Base-by-base conservation (phyloP, 176 grass and related monocot genomes). In the Zizania latifolia region DNA sequence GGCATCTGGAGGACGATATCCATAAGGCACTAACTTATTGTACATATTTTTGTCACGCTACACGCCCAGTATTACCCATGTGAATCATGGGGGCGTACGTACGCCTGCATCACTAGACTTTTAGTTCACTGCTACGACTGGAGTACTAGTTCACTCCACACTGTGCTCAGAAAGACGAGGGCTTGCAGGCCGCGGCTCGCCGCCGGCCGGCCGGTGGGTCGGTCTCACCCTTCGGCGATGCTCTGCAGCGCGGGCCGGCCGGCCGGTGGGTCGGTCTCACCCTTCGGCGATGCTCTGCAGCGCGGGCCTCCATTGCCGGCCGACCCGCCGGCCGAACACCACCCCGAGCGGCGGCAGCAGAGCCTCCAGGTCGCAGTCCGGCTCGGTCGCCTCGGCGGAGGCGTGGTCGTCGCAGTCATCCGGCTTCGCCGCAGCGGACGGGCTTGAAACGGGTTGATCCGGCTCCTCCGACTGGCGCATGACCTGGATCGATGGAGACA, bases 201-300 rank as follows among this genome's bases (percentile, higher is more conserved):
- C n/a, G n/a, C n/a, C n/a, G n/a, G n/a, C n/a, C n/a, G n/a, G n/a
- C n/a, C n/a, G n/a, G n/a, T n/a, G n/a, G n/a, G n/a, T n/a, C n/a
- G n/a, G 0, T 53, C 8, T 17, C 3, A 36, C 3, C 34, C 6
- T 6, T 50, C 46, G 17, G n/a, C 17, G n/a, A 53, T 8, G 19
- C 1, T n/a, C 22, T 8, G 48, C 2, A 6, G 46, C 6, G 13
- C 5, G 6, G 17, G n/a, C 22, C n/a, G 48, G 16, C 5, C 44
- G 2, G 46, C 46, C 46, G 17, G 16, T 2, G 43, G 15, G 68
- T 76, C 73, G 43, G 45, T n/a, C 62, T 57, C 83, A 75, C 6
- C 72, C 89, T 77, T 97, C 90, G 1, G 85, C 87, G 24, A 97
- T 97, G 85, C 93, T 97, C 60, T 92, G 86, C 65, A 96, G 77